Percentiles rank a stretch among this genome's conserved stretches.
These are phyloP conservation scores for Solanum hybrid DNA, from an alignment of 305 asterid genomes.

Conservation along the genomic window DNA sequence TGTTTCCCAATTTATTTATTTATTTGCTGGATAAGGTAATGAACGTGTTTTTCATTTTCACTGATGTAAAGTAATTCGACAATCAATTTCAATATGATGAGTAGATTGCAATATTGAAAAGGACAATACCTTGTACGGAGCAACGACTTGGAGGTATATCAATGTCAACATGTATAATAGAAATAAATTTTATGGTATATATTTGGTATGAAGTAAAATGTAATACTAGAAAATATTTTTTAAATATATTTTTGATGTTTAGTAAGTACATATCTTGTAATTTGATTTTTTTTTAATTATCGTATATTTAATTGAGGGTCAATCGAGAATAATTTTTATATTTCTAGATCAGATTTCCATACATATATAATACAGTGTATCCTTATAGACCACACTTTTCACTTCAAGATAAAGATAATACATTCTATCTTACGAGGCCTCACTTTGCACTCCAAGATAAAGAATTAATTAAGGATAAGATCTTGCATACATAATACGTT, in stretches of 20 bases:
- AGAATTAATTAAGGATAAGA: not conserved
- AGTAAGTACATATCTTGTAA: not conserved
- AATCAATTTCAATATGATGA: not conserved
- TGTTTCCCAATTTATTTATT: not conserved
- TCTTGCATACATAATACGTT: not conserved
- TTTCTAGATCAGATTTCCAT: not conserved
- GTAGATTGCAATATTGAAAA: not conserved
- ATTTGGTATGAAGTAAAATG: not conserved
- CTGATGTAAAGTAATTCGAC: not conserved
- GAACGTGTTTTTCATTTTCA: not conserved
- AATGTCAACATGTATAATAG: not conserved
- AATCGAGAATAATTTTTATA: no score
- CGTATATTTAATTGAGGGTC: not conserved
- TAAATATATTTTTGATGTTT: not conserved
- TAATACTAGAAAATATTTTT: not conserved
- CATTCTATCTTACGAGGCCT: not conserved
- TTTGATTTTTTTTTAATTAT: not conserved
- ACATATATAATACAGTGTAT: not conserved
- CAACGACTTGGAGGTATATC: not conserved
- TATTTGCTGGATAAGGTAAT: not conserved
- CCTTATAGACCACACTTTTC: not conserved
- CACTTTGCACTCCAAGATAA: not conserved
- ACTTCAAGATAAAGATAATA: not conserved
- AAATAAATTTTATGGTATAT: not conserved
- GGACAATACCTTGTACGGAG: not conserved